These are phyloP conservation scores for Diacronema lutheri DNA, from an alignment of 78 protist species.

Conservation along the genomic window DNA sequence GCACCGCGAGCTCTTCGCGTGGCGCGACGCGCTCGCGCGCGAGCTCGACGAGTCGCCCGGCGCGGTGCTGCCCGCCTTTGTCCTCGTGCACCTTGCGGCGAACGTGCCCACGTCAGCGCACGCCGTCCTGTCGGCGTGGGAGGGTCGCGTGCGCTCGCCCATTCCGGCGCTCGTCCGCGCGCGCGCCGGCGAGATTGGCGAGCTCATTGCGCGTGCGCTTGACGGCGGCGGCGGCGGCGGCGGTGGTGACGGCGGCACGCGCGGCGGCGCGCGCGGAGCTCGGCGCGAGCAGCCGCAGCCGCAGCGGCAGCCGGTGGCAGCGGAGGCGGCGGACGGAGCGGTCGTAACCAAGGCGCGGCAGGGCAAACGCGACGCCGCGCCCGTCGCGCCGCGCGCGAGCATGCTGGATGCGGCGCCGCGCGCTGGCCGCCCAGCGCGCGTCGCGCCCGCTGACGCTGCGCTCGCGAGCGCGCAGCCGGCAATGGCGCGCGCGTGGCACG, in stretches of 20 bases:
- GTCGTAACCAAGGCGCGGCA: too few relatives aligned
- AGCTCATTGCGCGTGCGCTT: background rate
- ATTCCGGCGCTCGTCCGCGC: background rate
- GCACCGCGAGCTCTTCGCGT: background rate
- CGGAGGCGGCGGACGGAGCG: too few relatives aligned
- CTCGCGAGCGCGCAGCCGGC: too few relatives aligned
- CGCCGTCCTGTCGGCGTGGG: background rate
- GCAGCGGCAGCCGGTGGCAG: too few relatives aligned
- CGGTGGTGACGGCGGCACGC: background rate
- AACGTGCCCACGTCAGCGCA: background rate
- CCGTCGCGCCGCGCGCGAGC: too few relatives aligned
- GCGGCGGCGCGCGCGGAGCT: too few relatives aligned
- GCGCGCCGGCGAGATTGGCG: background rate
- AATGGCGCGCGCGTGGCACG: too few relatives aligned
- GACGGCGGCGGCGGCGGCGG: background rate
- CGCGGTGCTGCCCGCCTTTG: background rate
- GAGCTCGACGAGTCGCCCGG: background rate
- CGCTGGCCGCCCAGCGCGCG: too few relatives aligned
- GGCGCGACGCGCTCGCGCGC: conserved; percentile 21
- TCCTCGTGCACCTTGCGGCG: background rate
- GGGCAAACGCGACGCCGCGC: too few relatives aligned
- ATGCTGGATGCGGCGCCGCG: too few relatives aligned
- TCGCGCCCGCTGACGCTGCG: too few relatives aligned
- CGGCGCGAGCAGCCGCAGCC: too few relatives aligned
- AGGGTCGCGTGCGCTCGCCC: background rate